Evolutionary conservation across 2,329 filamentous ascomycete genomes (phyloP), one percentile per base, ranked within the genome.

Genomic region (Penicillium decumbens): DNA sequence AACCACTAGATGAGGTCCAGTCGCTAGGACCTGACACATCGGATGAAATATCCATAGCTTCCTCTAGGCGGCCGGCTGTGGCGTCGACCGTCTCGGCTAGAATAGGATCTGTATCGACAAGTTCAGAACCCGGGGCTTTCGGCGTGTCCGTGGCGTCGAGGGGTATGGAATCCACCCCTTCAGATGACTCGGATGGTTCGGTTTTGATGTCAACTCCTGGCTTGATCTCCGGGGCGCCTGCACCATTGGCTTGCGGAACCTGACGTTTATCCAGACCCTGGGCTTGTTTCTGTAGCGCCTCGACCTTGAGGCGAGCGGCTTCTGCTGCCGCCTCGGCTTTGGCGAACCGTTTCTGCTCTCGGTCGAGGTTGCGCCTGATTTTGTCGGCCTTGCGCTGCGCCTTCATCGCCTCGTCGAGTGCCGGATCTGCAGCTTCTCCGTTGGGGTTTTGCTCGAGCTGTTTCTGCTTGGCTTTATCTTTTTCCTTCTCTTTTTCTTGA

Each of bases 331-430:
- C 72, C 51, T 76, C 72, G 6, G 74, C 74, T 56, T 72, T 72
- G 35, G 70, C 71, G 39, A 73, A 66, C 35, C 66, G 65, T 55
- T 69, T 72, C 66, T 89, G 85, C 52, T 88, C 84, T 66, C 84
- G 87, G 60, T 84, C 79, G 40, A 89, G 77, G 48, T 69, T 72
- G 50, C 65, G 67, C 25, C 65, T 65, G 28, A 73, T 61, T 49
- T 67, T 74, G 40, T 75, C 72, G 4, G 72, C 70, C 51, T 70
- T 71, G 35, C 62, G 57, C 48, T 70, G 70, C 10, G 70, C 67
- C 50, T 68, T 70, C 30, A 59, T 60, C 0, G 64, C 69, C 4
- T 64, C 66, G 54, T 72, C 66, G 8, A 64, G 50, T 5, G 65
- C 59, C 41, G 66, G 57, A 8, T 54, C 50, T 9, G 55, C 53